phyloP scores from a whole-genome alignment of 1,284 basidiomycete genomes.

The Pulchroboletus neoregius region DNA sequence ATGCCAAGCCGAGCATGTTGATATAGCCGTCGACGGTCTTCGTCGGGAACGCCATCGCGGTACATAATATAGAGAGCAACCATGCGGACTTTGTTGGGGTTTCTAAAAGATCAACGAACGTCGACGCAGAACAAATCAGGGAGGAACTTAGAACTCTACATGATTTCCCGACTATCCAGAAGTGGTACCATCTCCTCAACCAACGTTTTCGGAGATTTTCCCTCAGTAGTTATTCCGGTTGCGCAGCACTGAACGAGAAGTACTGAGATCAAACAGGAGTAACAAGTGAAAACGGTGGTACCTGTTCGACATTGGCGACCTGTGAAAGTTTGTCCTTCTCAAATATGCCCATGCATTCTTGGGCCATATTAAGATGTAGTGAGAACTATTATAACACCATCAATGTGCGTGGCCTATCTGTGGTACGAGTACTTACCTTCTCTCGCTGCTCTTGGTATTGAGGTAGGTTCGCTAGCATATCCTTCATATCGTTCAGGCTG shows the following conservation, averaged over 20 bases:
- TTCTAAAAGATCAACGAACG: slow-evolving; percentile 43
- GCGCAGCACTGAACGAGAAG: slow-evolving; percentile 68
- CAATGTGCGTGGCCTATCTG: not conserved
- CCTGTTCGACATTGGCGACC: slow-evolving; percentile 94
- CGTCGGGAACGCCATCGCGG: slow-evolving; percentile 96
- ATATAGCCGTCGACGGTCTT: slow-evolving; percentile 90
- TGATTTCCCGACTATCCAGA: slow-evolving; percentile 80
- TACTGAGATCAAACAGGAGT: slow-evolving; percentile 1
- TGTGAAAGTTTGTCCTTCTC: slow-evolving; percentile 82
- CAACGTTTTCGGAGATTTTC: slow-evolving; percentile 85
- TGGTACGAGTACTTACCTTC: slow-evolving; percentile 52
- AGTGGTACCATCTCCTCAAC: slow-evolving; percentile 99
- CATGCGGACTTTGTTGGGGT: slow-evolving; percentile 91
- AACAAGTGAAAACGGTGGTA: slow-evolving; percentile 31
- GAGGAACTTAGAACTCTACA: slow-evolving; percentile 45
- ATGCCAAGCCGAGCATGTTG: slow-evolving; percentile 92
- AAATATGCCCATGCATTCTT: slow-evolving; percentile 94
- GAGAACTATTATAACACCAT: slow-evolving; percentile 65
- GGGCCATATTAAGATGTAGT: slow-evolving; percentile 94
- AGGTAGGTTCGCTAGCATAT: slow-evolving; percentile 94
- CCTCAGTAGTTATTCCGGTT: slow-evolving; percentile 84
- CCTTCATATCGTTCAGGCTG: slow-evolving; percentile 96
- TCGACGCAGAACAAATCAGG: slow-evolving; percentile 1
- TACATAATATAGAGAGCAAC: slow-evolving; percentile 95
- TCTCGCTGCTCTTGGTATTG: slow-evolving; percentile 96